Base-by-base conservation (phyloP, 139 green algal genomes). In the Nannochloris sp. region DNA sequence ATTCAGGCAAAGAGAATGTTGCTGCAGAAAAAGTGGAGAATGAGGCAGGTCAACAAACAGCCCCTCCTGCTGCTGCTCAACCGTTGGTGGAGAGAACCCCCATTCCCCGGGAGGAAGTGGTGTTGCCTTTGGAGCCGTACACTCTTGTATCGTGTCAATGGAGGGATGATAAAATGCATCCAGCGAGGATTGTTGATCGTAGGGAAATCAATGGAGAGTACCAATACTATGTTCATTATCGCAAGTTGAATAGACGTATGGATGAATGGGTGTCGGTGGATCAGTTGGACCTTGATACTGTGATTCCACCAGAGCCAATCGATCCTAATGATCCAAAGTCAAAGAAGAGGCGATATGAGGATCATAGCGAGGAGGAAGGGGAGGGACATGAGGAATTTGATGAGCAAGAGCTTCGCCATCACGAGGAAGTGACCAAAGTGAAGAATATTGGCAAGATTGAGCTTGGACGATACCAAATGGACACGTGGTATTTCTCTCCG, bases 381-480 rank as follows among this genome's bases (percentile, higher is more conserved):
- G 71, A 78, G 59, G 65, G 65, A 8, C 90, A 97, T 68, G 86
- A 79, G 17, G 86, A 95, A 48, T 97, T 97, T 79, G 92, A 98
- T 73, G 72, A 81, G 6, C 82, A 84, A 29, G 71, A 73, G 59
- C 77, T 96, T 49, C 59, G 81, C 1, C 91, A 99, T 74, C 93
- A 99, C 76, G 93, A 98, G 79, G 93, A 99, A 84, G 96, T 95
- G 73, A 98, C 93, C 45, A 99, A 98, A 82, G 83, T 96, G 14
- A 96, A 97, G 73, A 98, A 97, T 76, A 89, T 98, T 53, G 82
- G 92, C 44, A 65, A 43, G 23, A 94, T 98, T 43, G 92, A 97
- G 86, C 80, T 98, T 64, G 93, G 93, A 14, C 79, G 75, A 37
- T 86, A 91, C 59, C 73, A 91, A 76, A 94, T 97, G 80, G 92